phyloP scores from a whole-genome alignment of 1,284 basidiomycete species.

The Fomitopsis palustris region DNA sequence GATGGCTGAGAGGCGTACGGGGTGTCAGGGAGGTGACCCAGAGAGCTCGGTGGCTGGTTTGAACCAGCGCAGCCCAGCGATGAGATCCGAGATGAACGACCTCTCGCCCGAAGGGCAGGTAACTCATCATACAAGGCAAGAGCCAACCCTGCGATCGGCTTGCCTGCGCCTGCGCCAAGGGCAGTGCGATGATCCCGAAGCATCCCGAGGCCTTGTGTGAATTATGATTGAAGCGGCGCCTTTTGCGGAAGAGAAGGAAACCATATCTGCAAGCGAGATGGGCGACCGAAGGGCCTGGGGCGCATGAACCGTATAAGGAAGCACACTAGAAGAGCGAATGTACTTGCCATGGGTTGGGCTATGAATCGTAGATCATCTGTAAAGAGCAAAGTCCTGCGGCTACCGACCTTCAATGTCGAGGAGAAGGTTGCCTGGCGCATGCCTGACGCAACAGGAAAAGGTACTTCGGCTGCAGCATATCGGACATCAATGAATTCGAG shows the following conservation, averaged over 20 bases:
- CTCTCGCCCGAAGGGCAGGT: neutral
- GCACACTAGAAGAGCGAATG: neutral
- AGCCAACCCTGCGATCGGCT: neutral
- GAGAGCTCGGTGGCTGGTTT: neutral
- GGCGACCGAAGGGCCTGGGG: neutral
- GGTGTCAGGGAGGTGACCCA: neutral
- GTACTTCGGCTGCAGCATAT: neutral
- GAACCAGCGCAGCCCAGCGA: slow-evolving; percentile 3
- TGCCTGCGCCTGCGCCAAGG: neutral
- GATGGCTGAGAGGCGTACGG: neutral
- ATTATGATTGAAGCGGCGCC: neutral
- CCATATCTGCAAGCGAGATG: slow-evolving; percentile 1
- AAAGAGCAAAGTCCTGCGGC: neutral
- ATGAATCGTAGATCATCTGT: neutral
- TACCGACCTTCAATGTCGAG: neutral
- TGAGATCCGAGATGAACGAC: slow-evolving; percentile 6
- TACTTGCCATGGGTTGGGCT: neutral
- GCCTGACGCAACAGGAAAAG: neutral
- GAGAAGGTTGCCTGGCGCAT: neutral
- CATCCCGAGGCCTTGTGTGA: neutral
- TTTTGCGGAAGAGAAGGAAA: neutral
- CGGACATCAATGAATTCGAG: slow-evolving; percentile 1
- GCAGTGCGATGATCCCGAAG: neutral
- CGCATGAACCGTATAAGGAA: neutral
- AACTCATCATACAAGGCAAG: neutral